Evolutionary conservation across 352 stramenopile species (phyloP), one percentile per base, ranked within the genome.

Genomic region (Blastocystis hominis): DNA sequence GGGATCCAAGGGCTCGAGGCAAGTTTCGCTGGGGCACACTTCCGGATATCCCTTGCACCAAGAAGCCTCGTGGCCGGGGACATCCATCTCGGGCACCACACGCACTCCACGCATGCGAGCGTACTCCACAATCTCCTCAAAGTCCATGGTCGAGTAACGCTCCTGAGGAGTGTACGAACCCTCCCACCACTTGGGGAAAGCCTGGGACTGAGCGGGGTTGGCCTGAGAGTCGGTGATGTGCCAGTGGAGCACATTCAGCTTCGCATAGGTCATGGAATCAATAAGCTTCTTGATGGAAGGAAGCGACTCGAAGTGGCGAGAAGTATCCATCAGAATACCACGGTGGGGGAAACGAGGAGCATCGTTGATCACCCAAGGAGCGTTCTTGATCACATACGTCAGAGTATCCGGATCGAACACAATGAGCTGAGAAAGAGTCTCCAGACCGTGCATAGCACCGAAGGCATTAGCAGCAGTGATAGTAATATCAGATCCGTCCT

Each of bases 291-390:
- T 89, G 44, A 92, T 84, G 34, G 34, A 77, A 42, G 89, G 38
- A 4, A 93, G 47, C 20, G 91, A 90, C 17, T 92, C 84, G 86
- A 90, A 94, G 89, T 94, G 92, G 17, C 92, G 89, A 40, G 89
- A 69, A 0, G 91, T 91, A 90, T 94, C 92, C 75, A 94, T 90
- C 54, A 94, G 75, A 34, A 94, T 88, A 34, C 91, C 92, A 76
- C 92, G 91, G 78, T 91, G 91, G 9, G 72, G 42, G 89, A 92
- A 94, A 62, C 54, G 54, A 84, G 59, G 75, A 64, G 72, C 55
- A 46, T 88, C 84, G 46, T 89, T 47, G 53, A 68, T 89, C 38
- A 89, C 55, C 72, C 54, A 86, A 80, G 84, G 84, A 7, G 76
- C 69, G 24, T 66, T 59, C 4, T 68, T 50, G 44, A 88, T 81